A percentile compares a stretch with the other conserved stretches of the same genome.
phyloP scores from a whole-genome alignment of 768 basidiomycete genomes.

The Omphalotus guepiniiformis region DNA sequence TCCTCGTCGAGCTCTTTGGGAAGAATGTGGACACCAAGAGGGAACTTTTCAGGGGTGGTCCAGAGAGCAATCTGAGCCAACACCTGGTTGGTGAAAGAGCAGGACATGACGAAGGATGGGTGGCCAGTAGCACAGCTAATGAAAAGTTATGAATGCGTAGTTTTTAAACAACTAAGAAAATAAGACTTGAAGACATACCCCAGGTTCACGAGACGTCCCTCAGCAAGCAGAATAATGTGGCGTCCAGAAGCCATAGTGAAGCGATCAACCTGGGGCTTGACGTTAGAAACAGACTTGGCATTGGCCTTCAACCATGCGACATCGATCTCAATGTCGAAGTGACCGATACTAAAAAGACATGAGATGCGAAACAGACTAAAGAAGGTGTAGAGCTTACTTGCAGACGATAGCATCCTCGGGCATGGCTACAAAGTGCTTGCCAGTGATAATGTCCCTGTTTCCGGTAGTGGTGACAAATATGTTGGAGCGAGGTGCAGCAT shows the following conservation, averaged over 20 bases:
- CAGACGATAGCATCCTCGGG: slow-evolving; percentile 97
- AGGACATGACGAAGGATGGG: slow-evolving; percentile 99
- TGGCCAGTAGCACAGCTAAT: slow-evolving; percentile 94
- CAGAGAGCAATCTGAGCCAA: slow-evolving; percentile 98
- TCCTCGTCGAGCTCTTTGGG: slow-evolving; percentile 99
- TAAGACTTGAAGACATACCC: slow-evolving; percentile 49
- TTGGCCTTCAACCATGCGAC: slow-evolving; percentile 98
- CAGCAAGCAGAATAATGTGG: slow-evolving; percentile 95
- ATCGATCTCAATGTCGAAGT: slow-evolving; percentile 90
- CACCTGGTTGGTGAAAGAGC: slow-evolving; percentile 98
- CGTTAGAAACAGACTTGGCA: slow-evolving; percentile 76
- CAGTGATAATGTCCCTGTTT: slow-evolving; percentile 96
- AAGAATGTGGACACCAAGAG: slow-evolving; percentile 96
- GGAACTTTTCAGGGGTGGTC: slow-evolving; percentile 90
- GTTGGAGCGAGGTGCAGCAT: slow-evolving; percentile 84
- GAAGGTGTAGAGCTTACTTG: slow-evolving; percentile 69
- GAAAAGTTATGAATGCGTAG: slow-evolving; percentile 6
- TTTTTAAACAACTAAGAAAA: background rate
- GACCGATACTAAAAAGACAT: slow-evolving; percentile 57
- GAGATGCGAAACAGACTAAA: background rate
- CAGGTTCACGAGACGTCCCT: slow-evolving; percentile 98
- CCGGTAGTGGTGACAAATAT: slow-evolving; percentile 98
- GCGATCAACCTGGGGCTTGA: slow-evolving; percentile 99
- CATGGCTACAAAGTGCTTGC: slow-evolving; percentile 89
- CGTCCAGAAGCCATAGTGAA: slow-evolving; percentile 90